These are phyloP conservation scores for Kwoniella bestiolae DNA, from an alignment of 768 basidiomycete species.

Conservation along the genomic window DNA sequence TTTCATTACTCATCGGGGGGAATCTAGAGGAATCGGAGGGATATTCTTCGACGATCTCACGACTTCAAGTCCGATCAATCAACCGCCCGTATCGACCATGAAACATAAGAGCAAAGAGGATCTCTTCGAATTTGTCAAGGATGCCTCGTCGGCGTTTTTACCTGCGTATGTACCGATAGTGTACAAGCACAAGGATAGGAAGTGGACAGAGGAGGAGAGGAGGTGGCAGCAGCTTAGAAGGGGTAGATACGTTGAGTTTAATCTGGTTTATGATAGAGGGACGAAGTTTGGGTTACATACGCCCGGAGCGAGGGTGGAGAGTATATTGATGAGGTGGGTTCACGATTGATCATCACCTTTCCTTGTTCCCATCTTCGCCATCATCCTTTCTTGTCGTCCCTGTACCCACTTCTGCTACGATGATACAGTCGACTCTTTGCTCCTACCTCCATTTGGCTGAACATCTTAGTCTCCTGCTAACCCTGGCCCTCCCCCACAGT, in stretches of 20 bases:
- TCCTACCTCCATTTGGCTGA: too few species aligned
- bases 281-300: constrained; percentile 85
- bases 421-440: too few species aligned
- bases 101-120: constrained; percentile 62
- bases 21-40: constrained; percentile 88
- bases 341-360: too few species aligned
- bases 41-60: constrained; percentile 93
- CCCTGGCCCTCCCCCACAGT: constrained; percentile 25
- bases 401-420: too few species aligned
- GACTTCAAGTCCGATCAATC: constrained; percentile 61
- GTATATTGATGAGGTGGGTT: constrained; percentile 76
- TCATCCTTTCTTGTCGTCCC: too few species aligned
- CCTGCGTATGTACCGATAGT: constrained; percentile 92
- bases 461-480: too few species aligned
- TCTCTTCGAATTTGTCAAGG: constrained; percentile 75
- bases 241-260: constrained; percentile 95
- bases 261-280: constrained; percentile 81
- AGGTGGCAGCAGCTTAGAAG: constrained; percentile 92
- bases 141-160: constrained; percentile 77
- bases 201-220: constrained; percentile 64
- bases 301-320: constrained; percentile 84
- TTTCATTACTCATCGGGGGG: constrained; percentile 80
- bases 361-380: too few species aligned
- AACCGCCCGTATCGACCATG: constrained; percentile 55
- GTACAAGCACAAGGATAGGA: constrained; percentile 61